These are phyloP conservation scores for Candida gigantensis DNA, from an alignment of 1,139 yeast genomes.

Conservation along the genomic window DNA sequence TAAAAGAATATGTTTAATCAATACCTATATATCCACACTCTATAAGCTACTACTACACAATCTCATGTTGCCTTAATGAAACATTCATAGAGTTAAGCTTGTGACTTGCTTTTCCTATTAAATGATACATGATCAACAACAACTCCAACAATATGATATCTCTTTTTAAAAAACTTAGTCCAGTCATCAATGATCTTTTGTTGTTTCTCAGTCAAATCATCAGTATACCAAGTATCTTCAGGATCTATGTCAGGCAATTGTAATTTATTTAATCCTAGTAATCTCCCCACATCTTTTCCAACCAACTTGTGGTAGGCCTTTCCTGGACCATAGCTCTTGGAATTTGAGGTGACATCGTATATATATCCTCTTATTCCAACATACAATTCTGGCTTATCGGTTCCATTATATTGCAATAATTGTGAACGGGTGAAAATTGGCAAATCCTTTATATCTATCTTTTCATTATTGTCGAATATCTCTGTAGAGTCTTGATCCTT, in stretches of 20 bases:
- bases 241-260: constrained; percentile 20
- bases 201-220: constrained; percentile 52
- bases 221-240: constrained; percentile 45
- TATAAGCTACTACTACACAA: no score
- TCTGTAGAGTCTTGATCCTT: constrained; percentile 19
- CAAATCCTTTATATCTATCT: constrained; percentile 25
- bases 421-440: constrained; percentile 39
- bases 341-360: constrained; percentile 72
- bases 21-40: no score
- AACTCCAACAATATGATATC: constrained; percentile 44
- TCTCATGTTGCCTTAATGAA: no score
- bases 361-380: constrained; percentile 75
- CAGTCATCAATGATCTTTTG: constrained; percentile 55
- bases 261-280: constrained; percentile 53
- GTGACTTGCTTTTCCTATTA: no score
- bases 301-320: constrained; percentile 70
- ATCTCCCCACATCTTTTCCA: constrained; percentile 77
- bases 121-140: constrained; percentile 28
- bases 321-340: constrained; percentile 73
- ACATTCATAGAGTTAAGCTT: no score
- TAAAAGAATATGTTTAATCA: no score
- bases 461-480: constrained; percentile 23
- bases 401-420: constrained; percentile 37
- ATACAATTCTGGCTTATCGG: constrained; percentile 44
- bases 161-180: constrained; percentile 54